These are phyloP conservation scores for Fomitopsis pinicola DNA, from an alignment of 1,284 basidiomycete genomes.

Conservation along the genomic window DNA sequence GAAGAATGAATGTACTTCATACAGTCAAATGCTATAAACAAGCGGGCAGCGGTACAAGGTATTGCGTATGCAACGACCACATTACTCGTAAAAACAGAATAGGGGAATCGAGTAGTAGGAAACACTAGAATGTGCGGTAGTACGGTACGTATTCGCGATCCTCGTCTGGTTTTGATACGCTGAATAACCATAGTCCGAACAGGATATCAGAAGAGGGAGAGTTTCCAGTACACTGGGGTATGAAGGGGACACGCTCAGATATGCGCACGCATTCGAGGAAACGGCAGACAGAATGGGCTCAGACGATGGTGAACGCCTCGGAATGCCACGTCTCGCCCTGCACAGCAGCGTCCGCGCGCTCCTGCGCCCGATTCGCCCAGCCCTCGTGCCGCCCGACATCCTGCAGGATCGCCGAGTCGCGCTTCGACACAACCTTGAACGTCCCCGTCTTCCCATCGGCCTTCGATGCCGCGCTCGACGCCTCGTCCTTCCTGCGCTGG, in stretches of 20 bases:
- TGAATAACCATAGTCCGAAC: no score
- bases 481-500: slow-evolving; percentile 54
- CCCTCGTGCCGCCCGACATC: slow-evolving; percentile 64
- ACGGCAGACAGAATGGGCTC: not conserved
- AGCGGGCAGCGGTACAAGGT: not conserved
- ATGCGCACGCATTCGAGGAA: not conserved
- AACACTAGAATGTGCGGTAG: not conserved
- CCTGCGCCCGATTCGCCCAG: slow-evolving; percentile 64
- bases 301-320: slow-evolving; percentile 43
- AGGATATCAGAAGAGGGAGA: not conserved
- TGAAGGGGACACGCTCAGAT: not conserved
- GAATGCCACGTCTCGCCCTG: slow-evolving; percentile 62
- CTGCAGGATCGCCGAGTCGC: slow-evolving; percentile 55
- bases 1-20: not conserved
- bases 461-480: slow-evolving; percentile 32
- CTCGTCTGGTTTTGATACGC: not conserved
- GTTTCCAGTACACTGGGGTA: not conserved
- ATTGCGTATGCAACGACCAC: not conserved
- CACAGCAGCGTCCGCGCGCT: slow-evolving; percentile 48
- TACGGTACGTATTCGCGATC: not conserved
- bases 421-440: slow-evolving; percentile 72
- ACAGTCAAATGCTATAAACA: not conserved
- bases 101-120: no score
- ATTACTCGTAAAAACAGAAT: no score
- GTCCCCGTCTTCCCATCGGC: slow-evolving; percentile 49